Base-by-base conservation (phyloP, 1,284 basidiomycete genomes). In the Apiotrichum gracile region DNA sequence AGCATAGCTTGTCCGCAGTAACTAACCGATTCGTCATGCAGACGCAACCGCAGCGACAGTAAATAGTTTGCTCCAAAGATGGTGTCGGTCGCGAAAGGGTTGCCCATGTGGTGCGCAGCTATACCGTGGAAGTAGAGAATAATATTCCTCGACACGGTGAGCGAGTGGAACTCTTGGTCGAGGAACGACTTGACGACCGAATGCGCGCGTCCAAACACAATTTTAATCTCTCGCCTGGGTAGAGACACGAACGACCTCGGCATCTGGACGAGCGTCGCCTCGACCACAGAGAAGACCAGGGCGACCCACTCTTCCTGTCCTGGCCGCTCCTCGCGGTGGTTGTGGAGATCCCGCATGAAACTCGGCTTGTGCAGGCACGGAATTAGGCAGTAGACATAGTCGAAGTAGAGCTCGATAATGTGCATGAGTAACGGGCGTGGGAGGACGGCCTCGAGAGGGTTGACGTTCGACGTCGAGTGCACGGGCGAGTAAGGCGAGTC, bases 321-420 rank as follows among this genome's bases (percentile, higher is more conserved):
- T n/a, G 87, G 86, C 63, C 88, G 86, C 66, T 90, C 87, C 73
- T 91, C 89, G 54, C 87, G 75, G 42, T 81, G 81, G 0, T 82
- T 78, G 58, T 85, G 83, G 31, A 92, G 78, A 73, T 90, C 88
- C 22, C 85, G 84, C 84, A 90, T 85, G 69, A 91, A 91, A 1
- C 86, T 86, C 35, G 87, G 87, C 35, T 69, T 68, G 57, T 74
- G 74, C 16, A 75, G 55, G 37, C 57, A 63, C 6, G 88, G 89
- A 9, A 86, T 88, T 44, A 91, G 62, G 27, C 87, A 86, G 70
- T 90, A 89, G 42, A 91, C 85, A 68, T 88, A 91, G 72, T 91
- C 88, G 68, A 91, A 91, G 77, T 88, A 91, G 22, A 91, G 80
- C 29, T 85, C 81, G 59, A 91, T 84, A 62, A 91, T 86, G 57